phyloP scores from a whole-genome alignment of 768 basidiomycete species.

The Serendipita vermifera region DNA sequence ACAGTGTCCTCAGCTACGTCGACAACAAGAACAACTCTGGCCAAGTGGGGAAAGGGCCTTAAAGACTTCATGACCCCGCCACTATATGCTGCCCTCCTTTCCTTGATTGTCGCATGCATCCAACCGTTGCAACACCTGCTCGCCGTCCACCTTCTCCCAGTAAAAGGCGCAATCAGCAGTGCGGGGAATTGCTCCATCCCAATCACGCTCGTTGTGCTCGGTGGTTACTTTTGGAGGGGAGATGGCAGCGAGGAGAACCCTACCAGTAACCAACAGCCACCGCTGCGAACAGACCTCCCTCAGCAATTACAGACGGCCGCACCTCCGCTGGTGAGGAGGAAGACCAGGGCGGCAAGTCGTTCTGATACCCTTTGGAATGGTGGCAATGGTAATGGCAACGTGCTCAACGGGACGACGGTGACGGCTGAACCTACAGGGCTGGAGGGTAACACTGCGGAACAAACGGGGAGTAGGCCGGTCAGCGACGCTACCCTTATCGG shows the following conservation, averaged over 20 bases:
- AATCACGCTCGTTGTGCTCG: constrained; percentile 79
- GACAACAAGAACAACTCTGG: constrained; percentile 19
- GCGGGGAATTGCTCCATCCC: constrained; percentile 77
- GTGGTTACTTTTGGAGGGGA: constrained; percentile 68
- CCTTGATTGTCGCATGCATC: constrained; percentile 63
- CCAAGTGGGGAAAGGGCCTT: constrained; percentile 29
- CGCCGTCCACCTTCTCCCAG: constrained; percentile 45
- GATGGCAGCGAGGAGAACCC: background rate
- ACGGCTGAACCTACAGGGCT: background rate
- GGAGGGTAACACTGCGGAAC: background rate
- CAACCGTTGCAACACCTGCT: constrained; percentile 62
- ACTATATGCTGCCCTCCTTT: constrained; percentile 63
- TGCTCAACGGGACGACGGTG: too few relatives aligned
- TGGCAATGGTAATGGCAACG: too few relatives aligned
- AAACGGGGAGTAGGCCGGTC: constrained; percentile 2
- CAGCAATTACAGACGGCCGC: background rate
- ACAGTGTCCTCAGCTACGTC: background rate
- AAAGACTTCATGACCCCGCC: constrained; percentile 81
- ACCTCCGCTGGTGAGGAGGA: background rate
- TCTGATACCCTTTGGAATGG: too few relatives aligned
- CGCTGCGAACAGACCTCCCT: background rate
- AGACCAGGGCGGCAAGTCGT: background rate
- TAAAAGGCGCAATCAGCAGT: constrained; percentile 52
- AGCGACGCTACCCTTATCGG: constrained; percentile 5
- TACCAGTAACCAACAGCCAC: background rate